phyloP scores from a whole-genome alignment of 2,329 filamentous ascomycete genomes.

The Penicillium fuscoglaucum region DNA sequence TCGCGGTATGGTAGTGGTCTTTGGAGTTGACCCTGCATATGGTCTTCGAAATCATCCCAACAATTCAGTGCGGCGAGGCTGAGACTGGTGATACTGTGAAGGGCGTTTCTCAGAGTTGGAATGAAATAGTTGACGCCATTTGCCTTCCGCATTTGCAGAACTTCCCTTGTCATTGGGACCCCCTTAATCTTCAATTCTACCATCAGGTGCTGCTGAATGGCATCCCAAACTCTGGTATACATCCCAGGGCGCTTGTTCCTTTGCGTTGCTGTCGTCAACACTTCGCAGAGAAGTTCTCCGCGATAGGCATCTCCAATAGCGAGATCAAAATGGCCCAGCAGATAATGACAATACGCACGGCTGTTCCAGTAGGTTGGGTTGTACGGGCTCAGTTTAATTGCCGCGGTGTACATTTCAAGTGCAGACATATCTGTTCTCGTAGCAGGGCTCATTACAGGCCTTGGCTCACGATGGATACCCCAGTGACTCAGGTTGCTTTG shows the following conservation, averaged over 20 bases:
- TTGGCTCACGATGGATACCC: slow-evolving; percentile 23
- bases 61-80: slow-evolving; percentile 33
- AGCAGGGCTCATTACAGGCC: slow-evolving; percentile 19
- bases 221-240: slow-evolving; percentile 33
- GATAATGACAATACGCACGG: slow-evolving; percentile 38
- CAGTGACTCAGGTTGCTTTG: slow-evolving; percentile 31
- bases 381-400: slow-evolving; percentile 37
- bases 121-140: slow-evolving; percentile 35
- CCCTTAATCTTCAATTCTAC: slow-evolving; percentile 12
- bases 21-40: slow-evolving; percentile 22
- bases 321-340: slow-evolving; percentile 36
- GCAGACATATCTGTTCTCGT: slow-evolving; percentile 11
- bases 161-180: slow-evolving; percentile 9
- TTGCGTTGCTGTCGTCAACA: slow-evolving; percentile 23
- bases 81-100: slow-evolving; percentile 34
- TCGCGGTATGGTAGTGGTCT: slow-evolving; percentile 25
- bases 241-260: slow-evolving; percentile 26
- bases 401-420: slow-evolving; percentile 41
- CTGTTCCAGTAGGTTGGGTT: slow-evolving; percentile 42
- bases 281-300: slow-evolving; percentile 36
- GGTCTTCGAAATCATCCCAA: slow-evolving; percentile 31
- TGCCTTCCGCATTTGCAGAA: slow-evolving; percentile 22
- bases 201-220: slow-evolving; percentile 37
- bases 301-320: slow-evolving; percentile 42
- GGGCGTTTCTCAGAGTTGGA: slow-evolving; percentile 29